Evolutionary conservation across 2,329 filamentous ascomycete genomes (phyloP), one percentile per base, ranked within the genome.

Genomic region (Ophiostoma triangulosporum): DNA sequence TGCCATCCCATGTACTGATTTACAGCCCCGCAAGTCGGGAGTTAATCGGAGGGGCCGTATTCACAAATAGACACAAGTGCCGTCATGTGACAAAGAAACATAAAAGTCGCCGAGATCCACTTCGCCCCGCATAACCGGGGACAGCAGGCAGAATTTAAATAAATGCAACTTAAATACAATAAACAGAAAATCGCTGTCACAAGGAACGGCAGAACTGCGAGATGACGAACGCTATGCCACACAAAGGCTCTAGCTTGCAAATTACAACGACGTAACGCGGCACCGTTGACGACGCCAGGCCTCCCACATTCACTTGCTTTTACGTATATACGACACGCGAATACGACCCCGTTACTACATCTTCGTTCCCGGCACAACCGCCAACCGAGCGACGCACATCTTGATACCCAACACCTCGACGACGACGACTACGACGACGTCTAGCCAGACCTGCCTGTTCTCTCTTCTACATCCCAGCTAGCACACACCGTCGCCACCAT

Each of bases 401-500:
- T 29, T 29, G 43, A 29, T 29, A 46, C 43, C 43, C 46, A 29
- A 48, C 9, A 48, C n/a, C 46, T n/a, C 46, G 17, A 22, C 43
- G 15, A 15, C 43, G n/a, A 27, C 43, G 24, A 46, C 36, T 4
- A 11, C 36, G 17, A 35, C 33, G 14, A 6, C 33, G n/a, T n/a
- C n/a, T n/a, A n/a, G n/a, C n/a, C n/a, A n/a, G n/a, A n/a, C n/a
- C 9, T 7, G n/a, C 20, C 36, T 43, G 20, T 17, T 15, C 5
- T 22, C 11, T 43, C 5, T 36, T 22, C 20, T 15, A 15, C 7
- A 11, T 40, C 9, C 8, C 36, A 40, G n/a, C n/a, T n/a, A n/a
- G n/a, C 17, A 20, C 14, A 27, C 6, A 27, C 24, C 40, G 20
- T 12, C 26, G 50, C 60, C 64, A 73, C 64, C 65, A 94, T 94